Evolutionary conservation across 306 rosid species (phyloP).

Genomic region (barrel medic (Medicago truncatula)): DNA sequence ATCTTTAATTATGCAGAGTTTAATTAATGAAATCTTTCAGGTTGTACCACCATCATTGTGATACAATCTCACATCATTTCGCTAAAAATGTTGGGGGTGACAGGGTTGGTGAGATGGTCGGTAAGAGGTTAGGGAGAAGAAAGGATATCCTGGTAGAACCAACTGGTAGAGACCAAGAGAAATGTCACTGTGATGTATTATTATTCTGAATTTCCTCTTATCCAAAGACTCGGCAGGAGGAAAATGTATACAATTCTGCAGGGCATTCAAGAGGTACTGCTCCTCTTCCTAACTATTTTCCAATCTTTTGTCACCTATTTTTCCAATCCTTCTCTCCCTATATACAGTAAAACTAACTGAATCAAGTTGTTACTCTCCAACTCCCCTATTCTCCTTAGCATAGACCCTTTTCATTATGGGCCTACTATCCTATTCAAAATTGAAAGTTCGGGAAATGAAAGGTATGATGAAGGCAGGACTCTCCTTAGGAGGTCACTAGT

Average conservation of each 20-base stretch:
- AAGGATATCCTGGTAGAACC: not conserved
- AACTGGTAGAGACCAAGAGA: not conserved
- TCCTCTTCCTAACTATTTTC: conserved; percentile 2
- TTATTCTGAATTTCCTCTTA: conserved; percentile 5
- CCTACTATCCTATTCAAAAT: conserved; percentile 2
- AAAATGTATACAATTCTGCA: not conserved
- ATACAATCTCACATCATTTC: not conserved
- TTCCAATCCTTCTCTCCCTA: conserved; percentile 3
- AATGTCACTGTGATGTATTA: conserved; percentile 8
- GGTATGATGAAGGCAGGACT: not conserved
- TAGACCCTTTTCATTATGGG: not conserved
- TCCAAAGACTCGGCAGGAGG: not conserved
- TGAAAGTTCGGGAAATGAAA: conserved; percentile 1
- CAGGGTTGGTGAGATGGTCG: not conserved
- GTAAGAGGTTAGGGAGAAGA: not conserved
- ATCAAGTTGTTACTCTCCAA: conserved; percentile 17
- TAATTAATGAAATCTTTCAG: not conserved
- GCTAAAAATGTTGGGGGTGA: not conserved
- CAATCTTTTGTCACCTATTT: not conserved
- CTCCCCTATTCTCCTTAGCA: conserved; percentile 3
- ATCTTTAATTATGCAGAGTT: not conserved
- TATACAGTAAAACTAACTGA: conserved; percentile 5
- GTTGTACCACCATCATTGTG: not conserved
- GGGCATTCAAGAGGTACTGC: not conserved
- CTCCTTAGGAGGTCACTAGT: not conserved